Conservation (phyloP, 2,329 filamentous ascomycete species). For the Diaporthe caulivora region DNA sequence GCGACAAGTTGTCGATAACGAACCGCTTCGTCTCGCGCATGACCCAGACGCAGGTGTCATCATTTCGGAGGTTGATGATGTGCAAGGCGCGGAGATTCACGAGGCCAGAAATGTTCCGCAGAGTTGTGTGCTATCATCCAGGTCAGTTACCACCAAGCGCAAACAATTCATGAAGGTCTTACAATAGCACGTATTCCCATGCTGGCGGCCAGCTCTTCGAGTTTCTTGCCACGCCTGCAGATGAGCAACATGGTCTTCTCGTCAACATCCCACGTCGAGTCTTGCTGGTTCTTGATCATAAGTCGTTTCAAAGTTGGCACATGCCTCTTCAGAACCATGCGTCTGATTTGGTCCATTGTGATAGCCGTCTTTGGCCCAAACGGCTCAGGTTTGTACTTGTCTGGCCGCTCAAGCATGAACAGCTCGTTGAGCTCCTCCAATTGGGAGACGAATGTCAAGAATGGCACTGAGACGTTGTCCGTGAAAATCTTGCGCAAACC, state of each 20-base stretch:
- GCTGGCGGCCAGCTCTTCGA: conserved; percentile 68
- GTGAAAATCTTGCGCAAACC: conserved; percentile 71
- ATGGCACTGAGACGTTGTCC: conserved; percentile 69
- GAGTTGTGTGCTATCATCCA: conserved; percentile 64
- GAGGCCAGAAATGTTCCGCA: conserved; percentile 68
- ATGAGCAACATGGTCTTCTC: conserved; percentile 67
- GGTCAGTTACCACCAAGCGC: conserved; percentile 34
- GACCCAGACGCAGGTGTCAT: conserved; percentile 68
- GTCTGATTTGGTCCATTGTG: conserved; percentile 70
- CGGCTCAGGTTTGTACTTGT: conserved; percentile 65
- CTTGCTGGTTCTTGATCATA: conserved; percentile 70
- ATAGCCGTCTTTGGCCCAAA: conserved; percentile 63
- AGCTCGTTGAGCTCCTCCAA: conserved; percentile 69
- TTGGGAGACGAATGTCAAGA: conserved; percentile 66
- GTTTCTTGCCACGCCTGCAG: conserved; percentile 59
- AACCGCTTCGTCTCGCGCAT: conserved; percentile 70
- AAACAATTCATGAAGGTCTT: conserved; percentile 47
- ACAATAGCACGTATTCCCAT: conserved; percentile 68
- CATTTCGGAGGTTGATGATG: conserved; percentile 65
- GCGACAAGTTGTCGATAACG: conserved; percentile 68
- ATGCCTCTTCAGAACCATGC: conserved; percentile 69
- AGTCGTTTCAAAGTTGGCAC: conserved; percentile 65
- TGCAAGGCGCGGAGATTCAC: conserved; percentile 66
- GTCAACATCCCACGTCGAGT: conserved; percentile 68
- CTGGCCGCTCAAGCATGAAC: conserved; percentile 67